Percentiles rank a stretch among this genome's conserved stretches.
phyloP scores from a whole-genome alignment of 2,329 filamentous ascomycete species.

The Penicillium italicum region DNA sequence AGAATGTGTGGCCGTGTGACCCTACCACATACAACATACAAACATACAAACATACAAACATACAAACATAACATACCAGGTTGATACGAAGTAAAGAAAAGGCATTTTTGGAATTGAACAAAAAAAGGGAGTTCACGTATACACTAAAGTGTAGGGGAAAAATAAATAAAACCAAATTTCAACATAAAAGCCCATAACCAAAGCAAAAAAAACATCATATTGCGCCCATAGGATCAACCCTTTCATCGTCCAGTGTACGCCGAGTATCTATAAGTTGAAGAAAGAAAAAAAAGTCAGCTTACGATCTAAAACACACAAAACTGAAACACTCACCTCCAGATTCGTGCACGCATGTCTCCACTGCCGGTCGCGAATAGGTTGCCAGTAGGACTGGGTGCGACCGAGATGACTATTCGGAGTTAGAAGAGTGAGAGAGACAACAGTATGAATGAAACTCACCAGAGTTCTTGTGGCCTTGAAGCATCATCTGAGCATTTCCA shows the following conservation, averaged over 20 bases:
- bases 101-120: constrained; percentile 1
- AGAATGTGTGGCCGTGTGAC: background rate
- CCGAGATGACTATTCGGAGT: constrained; percentile 71
- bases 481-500: constrained; percentile 92
- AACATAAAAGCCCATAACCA: constrained; percentile 15
- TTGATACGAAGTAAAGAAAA: background rate
- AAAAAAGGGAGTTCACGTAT: background rate
- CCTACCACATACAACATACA: background rate
- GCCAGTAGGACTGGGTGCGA: constrained; percentile 85
- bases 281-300: constrained; percentile 8
- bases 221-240: constrained; percentile 33
- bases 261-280: constrained; percentile 41
- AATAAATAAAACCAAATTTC: constrained; percentile 13
- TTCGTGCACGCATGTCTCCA: constrained; percentile 94
- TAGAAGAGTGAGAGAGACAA: constrained; percentile 8
- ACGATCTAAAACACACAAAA: background rate
- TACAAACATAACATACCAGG: background rate
- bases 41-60: background rate
- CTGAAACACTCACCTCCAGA: constrained; percentile 68
- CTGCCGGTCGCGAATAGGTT: constrained; percentile 92
- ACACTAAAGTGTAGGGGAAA: constrained; percentile 1
- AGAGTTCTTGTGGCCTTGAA: constrained; percentile 98
- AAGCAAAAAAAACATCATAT: constrained; percentile 27
- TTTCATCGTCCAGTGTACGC: constrained; percentile 37
- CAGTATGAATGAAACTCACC: constrained; percentile 45